Evolutionary conservation across 1,139 yeast genomes (phyloP), one percentile per base, ranked within the genome.

Genomic region (Lodderomyces beijingensis): DNA sequence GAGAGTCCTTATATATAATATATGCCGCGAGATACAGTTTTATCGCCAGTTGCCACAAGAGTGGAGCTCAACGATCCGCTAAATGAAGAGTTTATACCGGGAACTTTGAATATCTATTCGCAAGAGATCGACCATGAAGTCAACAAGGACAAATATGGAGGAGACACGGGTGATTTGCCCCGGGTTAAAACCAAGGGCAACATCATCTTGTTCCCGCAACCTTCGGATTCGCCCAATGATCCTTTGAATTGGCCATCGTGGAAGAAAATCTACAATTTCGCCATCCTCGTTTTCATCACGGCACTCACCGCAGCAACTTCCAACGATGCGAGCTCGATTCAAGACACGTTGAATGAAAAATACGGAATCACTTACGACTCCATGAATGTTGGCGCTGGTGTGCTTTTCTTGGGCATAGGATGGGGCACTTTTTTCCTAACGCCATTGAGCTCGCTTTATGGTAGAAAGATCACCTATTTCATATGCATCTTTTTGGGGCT

Each of bases 331-430:
- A 87, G 91, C 25, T 77, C 91, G 1, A 74, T 86, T 6, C 91
- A 83, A 49, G 88, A 82, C 45, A 74, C 82, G 3, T 59, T 85
- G 46, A 79, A 82, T 43, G 75, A 68, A 37, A 57, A 62, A n/a
- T 79, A 80, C 47, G 82, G 79, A 18, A 79, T 85, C 43, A 67
- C 82, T 17, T 82, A 81, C 53, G 79, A 71, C 46, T 62, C 85
- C 12, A 82, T 84, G 85, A 84, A 84, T 53, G 78, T 87, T 3
- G 94, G 93, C 31, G 93, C 94, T 4, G 95, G 95, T 40, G 85
- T 84, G 8, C 58, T 85, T 36, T 85, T 85, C 50, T 59, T 81
- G 28, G 82, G 85, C 38, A 81, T 85, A 39, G 95, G 89, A 1
- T 73, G 82, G 59, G 74, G 78, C 31, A 77, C 89, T 14, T 65